Evolutionary conservation across 2,329 filamentous ascomycete genomes (phyloP), one percentile per base, ranked within the genome.

Genomic region (Cladosporium sp.): DNA sequence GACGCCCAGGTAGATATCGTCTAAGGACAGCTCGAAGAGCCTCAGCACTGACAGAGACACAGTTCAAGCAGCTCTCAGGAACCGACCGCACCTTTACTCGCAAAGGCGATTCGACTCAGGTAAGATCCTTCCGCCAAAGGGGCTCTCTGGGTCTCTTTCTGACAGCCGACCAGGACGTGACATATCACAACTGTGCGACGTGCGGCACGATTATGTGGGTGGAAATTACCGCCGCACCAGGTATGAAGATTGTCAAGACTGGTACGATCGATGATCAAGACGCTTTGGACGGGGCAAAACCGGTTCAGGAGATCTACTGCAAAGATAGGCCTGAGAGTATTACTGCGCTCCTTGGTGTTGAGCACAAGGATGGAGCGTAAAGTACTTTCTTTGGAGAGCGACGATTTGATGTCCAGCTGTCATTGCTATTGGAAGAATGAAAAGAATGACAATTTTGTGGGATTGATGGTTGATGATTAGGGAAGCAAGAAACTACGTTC

Each of bases 231-330:
- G 70, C 67, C 5, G 61, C 73, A 64, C 67, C 67, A 0, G 74
- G 70, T 21, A 39, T 75, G 11, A 68, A 66, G 14, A 73, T 76
- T 43, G 65, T 76, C 56, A 76, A 76, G 68, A 69, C 69, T 13
- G 75, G 75, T 4, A 76, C 75, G 11, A 58, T 77, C 21, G 75
- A 76, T 49, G 74, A 75, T 54, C 49, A 66, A 21, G 67, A 67
- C 7, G 69, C 59, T 1, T 63, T 71, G 60, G 63, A 72, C 16
- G 67, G 66, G 48, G 67, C 66, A 16, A 64, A 61, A 65, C 74
- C 74, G 1, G 65, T 48, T 5, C n/a, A 66, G 32, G 74, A 76
- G 66, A 75, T 76, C 23, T 77, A 72, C 36, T 71, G 68, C 32
- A 75, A 70, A 61, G 71, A 74, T 53, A 67, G 71, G n/a, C 71